Percentiles rank a stretch among this genome's conserved stretches.
Conservation (phyloP, 2,329 filamentous ascomycete genomes). For the Iodosphaeria phyllophila region DNA sequence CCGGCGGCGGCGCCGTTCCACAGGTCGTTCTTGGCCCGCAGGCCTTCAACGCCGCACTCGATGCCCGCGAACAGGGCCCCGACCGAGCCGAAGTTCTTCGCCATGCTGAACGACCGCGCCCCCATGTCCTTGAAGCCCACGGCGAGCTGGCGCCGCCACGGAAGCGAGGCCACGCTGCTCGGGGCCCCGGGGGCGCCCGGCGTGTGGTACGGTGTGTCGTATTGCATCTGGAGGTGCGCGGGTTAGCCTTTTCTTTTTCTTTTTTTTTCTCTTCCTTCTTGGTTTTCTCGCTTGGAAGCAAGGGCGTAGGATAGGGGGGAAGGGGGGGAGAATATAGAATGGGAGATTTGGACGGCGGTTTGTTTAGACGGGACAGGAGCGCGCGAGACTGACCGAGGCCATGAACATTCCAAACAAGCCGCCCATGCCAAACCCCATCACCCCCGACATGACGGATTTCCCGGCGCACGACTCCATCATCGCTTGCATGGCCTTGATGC, state of each 20-base stretch:
- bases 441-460: conserved; percentile 78
- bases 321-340: too few species aligned
- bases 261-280: not conserved
- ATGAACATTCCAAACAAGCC: conserved; percentile 95
- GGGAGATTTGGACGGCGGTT: not conserved
- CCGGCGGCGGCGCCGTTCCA: conserved; percentile 75
- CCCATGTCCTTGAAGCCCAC: conserved; percentile 94
- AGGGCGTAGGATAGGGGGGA: too few species aligned
- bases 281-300: not conserved
- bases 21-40: conserved; percentile 85
- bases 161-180: conserved; percentile 39
- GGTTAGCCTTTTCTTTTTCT: too few species aligned
- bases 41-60: conserved; percentile 88
- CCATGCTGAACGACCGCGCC: conserved; percentile 57
- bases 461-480: conserved; percentile 84
- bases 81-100: conserved; percentile 89
- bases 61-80: conserved; percentile 82
- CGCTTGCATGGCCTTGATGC: conserved; percentile 44
- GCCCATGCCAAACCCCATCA: conserved; percentile 86
- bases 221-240: conserved; percentile 59
- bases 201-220: conserved; percentile 72
- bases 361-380: not conserved
- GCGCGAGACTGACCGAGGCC: conserved; percentile 54
- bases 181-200: conserved; percentile 14
- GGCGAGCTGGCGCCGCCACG: conserved; percentile 66